Percentiles rank a stretch among this genome's conserved stretches.
phyloP scores from a whole-genome alignment of 1,284 basidiomycete species.

The Rhodotorula glutinis region DNA sequence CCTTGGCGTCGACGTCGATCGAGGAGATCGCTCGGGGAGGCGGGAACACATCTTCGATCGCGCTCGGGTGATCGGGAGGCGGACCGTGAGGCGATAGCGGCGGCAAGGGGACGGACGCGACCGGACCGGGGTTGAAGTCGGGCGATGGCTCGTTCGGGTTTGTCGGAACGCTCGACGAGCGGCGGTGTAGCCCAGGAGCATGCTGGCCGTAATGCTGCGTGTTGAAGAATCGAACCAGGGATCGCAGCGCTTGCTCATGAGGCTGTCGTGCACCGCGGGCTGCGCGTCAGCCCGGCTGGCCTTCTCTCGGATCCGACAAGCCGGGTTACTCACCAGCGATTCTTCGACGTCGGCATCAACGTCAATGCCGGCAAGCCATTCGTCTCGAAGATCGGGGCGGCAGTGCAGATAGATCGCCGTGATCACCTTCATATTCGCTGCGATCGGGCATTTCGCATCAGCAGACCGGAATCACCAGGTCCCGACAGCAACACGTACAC shows the following conservation, averaged over 20 bases:
- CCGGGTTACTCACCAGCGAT: slow-evolving; percentile 46
- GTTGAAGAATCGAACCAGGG: slow-evolving; percentile 88
- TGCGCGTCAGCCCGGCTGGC: too few relatives aligned
- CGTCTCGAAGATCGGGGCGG: slow-evolving; percentile 90
- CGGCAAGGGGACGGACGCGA: slow-evolving; percentile 24
- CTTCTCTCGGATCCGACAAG: too few relatives aligned
- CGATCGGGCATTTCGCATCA: background rate
- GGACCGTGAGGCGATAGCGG: slow-evolving; percentile 35
- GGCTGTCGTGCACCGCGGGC: slow-evolving; percentile 55
- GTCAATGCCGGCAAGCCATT: slow-evolving; percentile 93
- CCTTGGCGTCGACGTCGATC: slow-evolving; percentile 43
- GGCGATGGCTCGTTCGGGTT: slow-evolving; percentile 21
- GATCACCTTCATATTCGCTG: slow-evolving; percentile 99
- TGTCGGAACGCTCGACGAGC: slow-evolving; percentile 22
- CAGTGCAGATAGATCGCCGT: slow-evolving; percentile 98
- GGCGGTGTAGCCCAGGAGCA: slow-evolving; percentile 44
- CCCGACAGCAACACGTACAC: slow-evolving; percentile 56
- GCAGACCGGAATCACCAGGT: background rate
- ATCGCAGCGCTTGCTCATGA: slow-evolving; percentile 92
- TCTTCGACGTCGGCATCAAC: slow-evolving; percentile 80
- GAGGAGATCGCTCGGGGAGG: slow-evolving; percentile 48
- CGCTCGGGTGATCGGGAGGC: slow-evolving; percentile 37
- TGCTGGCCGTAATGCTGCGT: slow-evolving; percentile 45
- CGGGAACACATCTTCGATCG: slow-evolving; percentile 53
- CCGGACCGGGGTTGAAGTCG: slow-evolving; percentile 28